These are phyloP conservation scores for Phytophthora nicotianae DNA, from an alignment of 352 stramenopile species.

Conservation along the genomic window DNA sequence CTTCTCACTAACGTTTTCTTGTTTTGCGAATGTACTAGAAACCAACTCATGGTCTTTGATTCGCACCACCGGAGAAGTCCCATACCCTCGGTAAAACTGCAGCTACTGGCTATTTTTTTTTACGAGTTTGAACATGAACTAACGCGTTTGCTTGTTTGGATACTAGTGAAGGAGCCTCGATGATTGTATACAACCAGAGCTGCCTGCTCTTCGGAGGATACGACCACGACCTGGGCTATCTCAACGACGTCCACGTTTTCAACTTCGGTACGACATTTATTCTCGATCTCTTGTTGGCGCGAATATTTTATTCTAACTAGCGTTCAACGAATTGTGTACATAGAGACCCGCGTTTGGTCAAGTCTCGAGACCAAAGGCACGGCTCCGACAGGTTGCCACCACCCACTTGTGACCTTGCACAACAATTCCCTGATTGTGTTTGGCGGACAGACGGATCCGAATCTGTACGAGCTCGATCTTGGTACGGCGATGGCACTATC, in stretches of 20 bases:
- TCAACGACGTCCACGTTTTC: constrained; percentile 97
- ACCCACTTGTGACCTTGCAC: constrained; percentile 94
- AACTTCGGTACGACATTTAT: constrained; percentile 87
- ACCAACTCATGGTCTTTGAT: constrained; percentile 52
- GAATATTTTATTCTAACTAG: background rate
- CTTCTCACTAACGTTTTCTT: background rate
- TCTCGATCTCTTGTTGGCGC: too few relatives aligned
- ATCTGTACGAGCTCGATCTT: constrained; percentile 95
- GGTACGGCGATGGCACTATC: constrained; percentile 34
- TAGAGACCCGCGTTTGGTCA: constrained; percentile 88
- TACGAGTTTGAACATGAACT: background rate
- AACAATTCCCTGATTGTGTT: constrained; percentile 94
- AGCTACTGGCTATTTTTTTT: background rate
- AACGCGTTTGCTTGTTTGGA: background rate
- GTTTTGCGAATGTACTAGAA: constrained; percentile 48
- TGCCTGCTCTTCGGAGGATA: constrained; percentile 96
- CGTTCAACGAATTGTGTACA: background rate
- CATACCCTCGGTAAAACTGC: constrained; percentile 57
- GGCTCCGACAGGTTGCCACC: constrained; percentile 92
- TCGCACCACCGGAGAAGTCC: constrained; percentile 57
- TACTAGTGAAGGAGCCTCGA: constrained; percentile 84
- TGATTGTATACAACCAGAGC: constrained; percentile 92
- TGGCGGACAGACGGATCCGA: constrained; percentile 92
- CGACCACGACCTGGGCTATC: constrained; percentile 93
- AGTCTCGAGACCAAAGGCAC: constrained; percentile 89